These are phyloP conservation scores for Sporormia fimetaria DNA, from an alignment of 495 filamentous ascomycete genomes.

Conservation along the genomic window DNA sequence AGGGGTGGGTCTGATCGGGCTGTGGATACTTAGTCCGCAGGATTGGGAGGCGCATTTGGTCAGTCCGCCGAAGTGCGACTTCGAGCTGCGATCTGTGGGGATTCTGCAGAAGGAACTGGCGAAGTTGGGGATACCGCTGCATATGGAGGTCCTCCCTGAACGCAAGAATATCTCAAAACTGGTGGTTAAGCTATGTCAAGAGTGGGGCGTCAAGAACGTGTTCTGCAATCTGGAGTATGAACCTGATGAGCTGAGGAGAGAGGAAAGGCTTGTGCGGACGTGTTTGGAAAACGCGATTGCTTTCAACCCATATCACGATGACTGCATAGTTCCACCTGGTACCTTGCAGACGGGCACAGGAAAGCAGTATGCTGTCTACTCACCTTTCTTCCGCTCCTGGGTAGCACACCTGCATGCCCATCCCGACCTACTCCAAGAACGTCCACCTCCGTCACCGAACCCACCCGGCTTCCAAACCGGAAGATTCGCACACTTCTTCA, in stretches of 20 bases:
- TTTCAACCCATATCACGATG: slow-evolving; percentile 61
- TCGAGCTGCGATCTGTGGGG: slow-evolving; percentile 57
- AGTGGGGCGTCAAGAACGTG: slow-evolving; percentile 66
- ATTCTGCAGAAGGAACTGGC: slow-evolving; percentile 55
- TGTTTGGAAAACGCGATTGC: slow-evolving; percentile 50
- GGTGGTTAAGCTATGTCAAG: slow-evolving; percentile 56
- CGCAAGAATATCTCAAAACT: slow-evolving; percentile 49
- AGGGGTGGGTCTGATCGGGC: slow-evolving; percentile 51
- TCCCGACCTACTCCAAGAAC: slow-evolving; percentile 49
- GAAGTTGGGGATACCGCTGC: slow-evolving; percentile 65
- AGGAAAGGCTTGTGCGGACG: slow-evolving; percentile 51
- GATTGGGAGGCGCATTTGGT: slow-evolving; percentile 75
- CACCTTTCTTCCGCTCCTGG: slow-evolving; percentile 73
- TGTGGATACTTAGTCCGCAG: slow-evolving; percentile 77
- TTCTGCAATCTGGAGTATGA: slow-evolving; percentile 69
- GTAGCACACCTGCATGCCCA: slow-evolving; percentile 57
- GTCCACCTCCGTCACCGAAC: slow-evolving; percentile 51
- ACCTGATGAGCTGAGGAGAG: slow-evolving; percentile 64
- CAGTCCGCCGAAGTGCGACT: slow-evolving; percentile 64
- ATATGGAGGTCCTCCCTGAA: slow-evolving; percentile 59
- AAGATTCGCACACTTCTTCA: slow-evolving; percentile 50
- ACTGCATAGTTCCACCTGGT: slow-evolving; percentile 70
- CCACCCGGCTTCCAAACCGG: slow-evolving; percentile 42
- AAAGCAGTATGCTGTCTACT: slow-evolving; percentile 75
- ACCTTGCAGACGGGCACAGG: slow-evolving; percentile 49